A percentile compares a stretch with the other conserved stretches of the same genome.
Conservation (phyloP, 805 yeast species). For the Peterozyma toletana region DNA sequence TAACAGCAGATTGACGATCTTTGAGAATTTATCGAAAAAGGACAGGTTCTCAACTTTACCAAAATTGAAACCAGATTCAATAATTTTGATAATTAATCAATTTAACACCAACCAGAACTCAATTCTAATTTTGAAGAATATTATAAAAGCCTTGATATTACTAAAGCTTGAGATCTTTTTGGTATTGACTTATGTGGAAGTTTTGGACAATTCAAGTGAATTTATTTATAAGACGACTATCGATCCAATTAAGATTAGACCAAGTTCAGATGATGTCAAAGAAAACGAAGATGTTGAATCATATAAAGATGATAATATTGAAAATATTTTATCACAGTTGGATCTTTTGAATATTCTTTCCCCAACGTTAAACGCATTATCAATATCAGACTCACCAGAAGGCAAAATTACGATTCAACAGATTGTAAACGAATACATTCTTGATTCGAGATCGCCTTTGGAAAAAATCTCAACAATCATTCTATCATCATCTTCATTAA, state of each 20-base stretch:
- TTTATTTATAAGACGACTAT: neutral
- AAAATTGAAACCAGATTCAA: conserved; percentile 13
- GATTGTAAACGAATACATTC: neutral
- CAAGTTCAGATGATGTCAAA: neutral
- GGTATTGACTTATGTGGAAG: conserved; percentile 2
- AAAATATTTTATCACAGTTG: neutral
- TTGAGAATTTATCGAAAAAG: neutral
- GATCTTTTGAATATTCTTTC: no score
- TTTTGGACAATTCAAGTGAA: neutral
- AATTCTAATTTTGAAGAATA: conserved; percentile 18
- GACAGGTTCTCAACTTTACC: neutral
- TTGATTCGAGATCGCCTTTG: neutral
- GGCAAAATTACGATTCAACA: no score
- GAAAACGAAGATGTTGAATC: neutral
- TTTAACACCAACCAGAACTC: conserved; percentile 14
- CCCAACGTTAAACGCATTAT: no score
- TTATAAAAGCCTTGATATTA: conserved; percentile 18
- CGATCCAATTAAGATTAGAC: neutral
- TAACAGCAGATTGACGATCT: neutral
- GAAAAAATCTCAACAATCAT: conserved; percentile 1
- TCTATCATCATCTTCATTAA: neutral
- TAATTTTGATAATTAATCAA: conserved; percentile 21
- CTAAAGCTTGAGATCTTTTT: conserved; percentile 19
- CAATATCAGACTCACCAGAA: no score
- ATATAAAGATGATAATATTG: neutral